Conservation (phyloP, 768 basidiomycete species). For the Podaxis sp. region DNA sequence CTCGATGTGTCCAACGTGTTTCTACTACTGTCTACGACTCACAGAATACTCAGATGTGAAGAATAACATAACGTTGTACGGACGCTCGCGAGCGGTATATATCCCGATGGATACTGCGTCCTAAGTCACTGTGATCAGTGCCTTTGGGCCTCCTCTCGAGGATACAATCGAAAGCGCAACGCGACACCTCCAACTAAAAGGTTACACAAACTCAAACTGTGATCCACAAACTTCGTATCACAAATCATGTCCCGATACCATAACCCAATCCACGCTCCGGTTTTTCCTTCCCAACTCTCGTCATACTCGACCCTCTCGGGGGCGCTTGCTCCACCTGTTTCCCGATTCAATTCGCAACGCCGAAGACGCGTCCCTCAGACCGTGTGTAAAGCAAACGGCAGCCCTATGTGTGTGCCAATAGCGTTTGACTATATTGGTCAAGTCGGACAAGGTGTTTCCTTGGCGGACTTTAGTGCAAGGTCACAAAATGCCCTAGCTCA, state of each 20-base stretch:
- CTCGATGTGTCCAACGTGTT: not conserved
- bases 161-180: not conserved
- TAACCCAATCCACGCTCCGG: slow-evolving; percentile 12
- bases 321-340: not conserved
- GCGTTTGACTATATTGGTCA: slow-evolving; percentile 10
- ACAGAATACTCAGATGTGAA: slow-evolving; percentile 12
- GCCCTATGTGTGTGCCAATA: slow-evolving; percentile 4
- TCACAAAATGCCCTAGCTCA: slow-evolving; percentile 11
- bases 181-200: not conserved
- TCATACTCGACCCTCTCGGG: slow-evolving; percentile 1
- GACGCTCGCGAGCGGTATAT: slow-evolving; percentile 8
- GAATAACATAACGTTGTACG: slow-evolving; percentile 8
- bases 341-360: not conserved
- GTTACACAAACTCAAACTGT: not conserved
- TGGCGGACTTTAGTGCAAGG: slow-evolving; percentile 9
- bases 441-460: slow-evolving; percentile 8
- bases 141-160: not conserved
- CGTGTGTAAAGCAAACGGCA: slow-evolving; percentile 2
- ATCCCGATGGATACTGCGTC: slow-evolving; percentile 7
- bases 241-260: not conserved
- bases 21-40: slow-evolving; percentile 2
- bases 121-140: not conserved
- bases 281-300: slow-evolving; percentile 9
- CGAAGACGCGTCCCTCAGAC: slow-evolving; percentile 9
- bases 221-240: not conserved